These are phyloP conservation scores for Spirogloea muscicola DNA, from an alignment of 139 green algal genomes.

Conservation along the genomic window DNA sequence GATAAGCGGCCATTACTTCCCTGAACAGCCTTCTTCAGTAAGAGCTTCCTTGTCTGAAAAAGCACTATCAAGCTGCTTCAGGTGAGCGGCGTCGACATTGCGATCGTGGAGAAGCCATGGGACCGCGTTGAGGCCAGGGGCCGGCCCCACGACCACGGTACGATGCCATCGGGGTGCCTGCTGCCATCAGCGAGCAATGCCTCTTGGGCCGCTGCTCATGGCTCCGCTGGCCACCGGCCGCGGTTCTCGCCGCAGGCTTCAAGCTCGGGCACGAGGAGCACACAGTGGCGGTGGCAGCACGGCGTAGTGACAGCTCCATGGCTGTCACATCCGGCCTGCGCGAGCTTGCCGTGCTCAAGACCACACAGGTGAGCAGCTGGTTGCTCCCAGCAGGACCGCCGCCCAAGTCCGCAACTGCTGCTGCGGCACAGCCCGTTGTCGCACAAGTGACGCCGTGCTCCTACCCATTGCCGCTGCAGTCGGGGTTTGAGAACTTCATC, in stretches of 20 bases:
- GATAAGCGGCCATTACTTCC: background rate
- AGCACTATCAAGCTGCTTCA: conserved; percentile 4
- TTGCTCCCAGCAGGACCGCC: no score
- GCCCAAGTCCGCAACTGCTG: no score
- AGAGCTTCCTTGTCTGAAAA: background rate
- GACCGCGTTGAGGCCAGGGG: conserved; percentile 57
- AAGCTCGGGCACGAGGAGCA: conserved; percentile 37
- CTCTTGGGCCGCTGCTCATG: background rate
- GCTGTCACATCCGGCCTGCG: conserved; percentile 54
- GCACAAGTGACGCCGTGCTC: no score
- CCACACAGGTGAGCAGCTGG: conserved; percentile 49
- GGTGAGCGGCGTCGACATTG: conserved; percentile 63
- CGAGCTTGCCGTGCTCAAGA: conserved; percentile 47
- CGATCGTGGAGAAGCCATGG: conserved; percentile 84
- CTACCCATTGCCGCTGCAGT: no score
- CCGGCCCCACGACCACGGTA: conserved; percentile 71
- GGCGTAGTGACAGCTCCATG: no score
- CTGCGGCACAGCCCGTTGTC: no score
- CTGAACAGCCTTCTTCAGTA: background rate
- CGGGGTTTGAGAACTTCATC: conserved; percentile 73
- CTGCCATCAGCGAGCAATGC: background rate
- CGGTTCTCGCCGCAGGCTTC: conserved; percentile 41
- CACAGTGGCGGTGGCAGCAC: conserved; percentile 26
- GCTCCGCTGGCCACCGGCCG: background rate
- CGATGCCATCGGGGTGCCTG: background rate